A percentile compares a stretch with the other conserved stretches of the same genome.
phyloP scores from a whole-genome alignment of 495 filamentous ascomycete species.

The Penicillium angulare region DNA sequence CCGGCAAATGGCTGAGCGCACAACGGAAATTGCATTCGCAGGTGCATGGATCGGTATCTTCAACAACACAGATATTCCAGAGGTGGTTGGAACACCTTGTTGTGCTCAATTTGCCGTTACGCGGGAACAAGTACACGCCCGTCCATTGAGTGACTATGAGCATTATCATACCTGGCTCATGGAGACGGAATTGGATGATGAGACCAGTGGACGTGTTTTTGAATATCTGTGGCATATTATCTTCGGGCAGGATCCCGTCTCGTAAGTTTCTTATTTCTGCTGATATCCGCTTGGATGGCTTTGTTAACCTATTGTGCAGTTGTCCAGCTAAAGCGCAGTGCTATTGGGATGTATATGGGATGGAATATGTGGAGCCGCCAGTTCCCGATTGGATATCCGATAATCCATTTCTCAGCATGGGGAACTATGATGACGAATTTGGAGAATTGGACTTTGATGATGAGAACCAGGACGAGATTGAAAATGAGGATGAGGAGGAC shows the following conservation, averaged over 20 bases:
- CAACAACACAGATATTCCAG: conserved; percentile 43
- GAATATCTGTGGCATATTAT: conserved; percentile 75
- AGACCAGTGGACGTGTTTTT: conserved; percentile 60
- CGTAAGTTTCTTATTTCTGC: conserved; percentile 20
- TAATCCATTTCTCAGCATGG: not conserved
- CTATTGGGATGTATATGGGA: conserved; percentile 30
- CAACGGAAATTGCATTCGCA: conserved; percentile 26
- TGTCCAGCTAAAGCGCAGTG: conserved; percentile 32
- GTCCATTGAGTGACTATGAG: conserved; percentile 53
- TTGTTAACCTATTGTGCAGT: conserved; percentile 19
- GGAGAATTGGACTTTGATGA: not conserved
- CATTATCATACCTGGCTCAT: conserved; percentile 60
- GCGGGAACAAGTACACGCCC: conserved; percentile 45
- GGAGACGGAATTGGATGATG: conserved; percentile 55
- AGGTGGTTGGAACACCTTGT: conserved; percentile 52
- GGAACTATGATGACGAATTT: conserved; percentile 2
- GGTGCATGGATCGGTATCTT: conserved; percentile 46
- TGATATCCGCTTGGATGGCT: not conserved
- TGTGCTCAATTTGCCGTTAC: conserved; percentile 72
- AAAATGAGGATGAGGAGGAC: not conserved
- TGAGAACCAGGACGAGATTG: not conserved
- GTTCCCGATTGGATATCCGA: not conserved
- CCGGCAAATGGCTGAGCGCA: conserved; percentile 17
- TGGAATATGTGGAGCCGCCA: conserved; percentile 13
- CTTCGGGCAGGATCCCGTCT: conserved; percentile 45